These are phyloP conservation scores for Collybia nuda DNA, from an alignment of 768 basidiomycete species.

Conservation along the genomic window DNA sequence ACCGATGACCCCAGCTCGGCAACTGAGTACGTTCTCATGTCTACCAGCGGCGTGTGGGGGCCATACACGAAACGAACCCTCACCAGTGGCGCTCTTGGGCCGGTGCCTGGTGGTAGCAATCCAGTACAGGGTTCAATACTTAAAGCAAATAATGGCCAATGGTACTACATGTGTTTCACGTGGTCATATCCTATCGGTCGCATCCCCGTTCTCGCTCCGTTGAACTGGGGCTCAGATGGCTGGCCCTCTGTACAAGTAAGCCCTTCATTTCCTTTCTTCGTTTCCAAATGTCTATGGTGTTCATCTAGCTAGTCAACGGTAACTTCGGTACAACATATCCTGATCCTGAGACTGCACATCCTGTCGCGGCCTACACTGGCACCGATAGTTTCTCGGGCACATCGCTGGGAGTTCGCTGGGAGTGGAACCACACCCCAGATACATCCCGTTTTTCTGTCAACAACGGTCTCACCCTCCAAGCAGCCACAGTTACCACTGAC, in stretches of 20 bases:
- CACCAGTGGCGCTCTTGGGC: conserved; percentile 1
- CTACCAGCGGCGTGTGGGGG: conserved; percentile 10
- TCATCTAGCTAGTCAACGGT: conserved; percentile 9
- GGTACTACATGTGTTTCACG: conserved; percentile 15
- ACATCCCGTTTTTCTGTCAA: conserved; percentile 12
- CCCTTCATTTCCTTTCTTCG: no score
- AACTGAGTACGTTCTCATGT: conserved; percentile 2
- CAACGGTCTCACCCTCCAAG: conserved; percentile 15
- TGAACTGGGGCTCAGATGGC: conserved; percentile 17
- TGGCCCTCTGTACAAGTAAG: conserved; percentile 11
- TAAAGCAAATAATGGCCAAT: conserved; percentile 8
- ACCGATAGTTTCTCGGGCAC: conserved; percentile 13
- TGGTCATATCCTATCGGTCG: conserved; percentile 16
- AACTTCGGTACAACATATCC: conserved; percentile 11
- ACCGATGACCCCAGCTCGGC: conserved; percentile 1
- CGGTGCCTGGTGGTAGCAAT: conserved; percentile 7
- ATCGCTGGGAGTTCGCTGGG: conserved; percentile 13
- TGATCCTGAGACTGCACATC: conserved; percentile 8
- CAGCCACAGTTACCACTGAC: conserved; percentile 15
- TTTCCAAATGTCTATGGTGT: no score
- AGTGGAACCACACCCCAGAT: conserved; percentile 20
- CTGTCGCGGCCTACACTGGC: conserved; percentile 5
- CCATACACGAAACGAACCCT: conserved; percentile 10
- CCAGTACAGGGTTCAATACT: conserved; percentile 13
- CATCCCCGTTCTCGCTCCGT: conserved; percentile 13